phyloP scores from a whole-genome alignment of 805 yeast species.

The Saccharomycopsis malanga region DNA sequence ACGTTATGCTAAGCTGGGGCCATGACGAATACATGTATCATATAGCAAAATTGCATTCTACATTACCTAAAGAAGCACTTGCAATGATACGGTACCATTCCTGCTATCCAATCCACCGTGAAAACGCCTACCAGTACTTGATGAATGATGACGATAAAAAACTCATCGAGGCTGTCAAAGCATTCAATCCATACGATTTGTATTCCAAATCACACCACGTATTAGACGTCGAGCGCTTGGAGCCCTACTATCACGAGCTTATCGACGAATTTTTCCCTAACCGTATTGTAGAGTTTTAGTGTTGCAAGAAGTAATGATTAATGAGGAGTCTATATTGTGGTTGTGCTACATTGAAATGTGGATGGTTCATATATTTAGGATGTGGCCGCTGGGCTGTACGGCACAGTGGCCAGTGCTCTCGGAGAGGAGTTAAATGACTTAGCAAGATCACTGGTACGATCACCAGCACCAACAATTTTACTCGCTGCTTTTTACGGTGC shows the following conservation, averaged over 20 bases:
- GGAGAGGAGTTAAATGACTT: no score
- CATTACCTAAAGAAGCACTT: conserved; percentile 55
- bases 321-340: no score
- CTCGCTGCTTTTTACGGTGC: no score
- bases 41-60: conserved; percentile 56
- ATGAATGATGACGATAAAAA: conserved; percentile 57
- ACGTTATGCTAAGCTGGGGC: conserved; percentile 72
- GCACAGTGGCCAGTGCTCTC: no score
- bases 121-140: conserved; percentile 54
- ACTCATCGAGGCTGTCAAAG: conserved; percentile 57
- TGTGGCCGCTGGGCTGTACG: no score
- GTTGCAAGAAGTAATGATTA: not conserved
- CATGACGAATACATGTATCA: conserved; percentile 77
- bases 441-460: no score
- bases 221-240: conserved; percentile 43
- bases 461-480: no score
- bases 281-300: conserved; percentile 47
- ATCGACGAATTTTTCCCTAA: conserved; percentile 63
- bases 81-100: conserved; percentile 75
- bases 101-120: conserved; percentile 72
- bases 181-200: conserved; percentile 61
- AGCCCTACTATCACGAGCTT: conserved; percentile 52
- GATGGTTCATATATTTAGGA: no score
- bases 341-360: no score
- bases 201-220: conserved; percentile 54